phyloP scores from a whole-genome alignment of 2,329 filamentous ascomycete species.

The Cryphonectria nitschkei region DNA sequence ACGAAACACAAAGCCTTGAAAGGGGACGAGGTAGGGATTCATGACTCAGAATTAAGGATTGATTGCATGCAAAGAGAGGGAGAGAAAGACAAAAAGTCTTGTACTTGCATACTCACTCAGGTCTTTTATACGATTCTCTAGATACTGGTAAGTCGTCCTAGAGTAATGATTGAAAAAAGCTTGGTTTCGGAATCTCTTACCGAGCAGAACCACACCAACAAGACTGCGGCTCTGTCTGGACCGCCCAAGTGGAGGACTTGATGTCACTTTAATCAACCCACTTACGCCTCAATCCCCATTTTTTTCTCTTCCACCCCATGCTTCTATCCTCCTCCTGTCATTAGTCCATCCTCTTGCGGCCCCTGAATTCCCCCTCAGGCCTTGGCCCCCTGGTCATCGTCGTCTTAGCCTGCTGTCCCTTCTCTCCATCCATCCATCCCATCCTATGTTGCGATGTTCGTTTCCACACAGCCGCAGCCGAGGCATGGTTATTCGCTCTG shows the following conservation, averaged over 20 bases:
- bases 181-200: not conserved
- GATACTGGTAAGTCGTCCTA: not conserved
- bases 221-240: conserved; percentile 23
- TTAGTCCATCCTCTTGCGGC: conserved; percentile 12
- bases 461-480: conserved; percentile 17
- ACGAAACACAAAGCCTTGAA: not conserved
- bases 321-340: conserved; percentile 8
- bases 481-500: conserved; percentile 17
- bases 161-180: not conserved
- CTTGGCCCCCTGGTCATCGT: conserved; percentile 2
- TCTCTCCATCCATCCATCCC: conserved; percentile 15
- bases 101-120: not conserved
- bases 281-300: conserved; percentile 8
- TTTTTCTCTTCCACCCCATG: not conserved
- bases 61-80: no score
- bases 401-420: not conserved
- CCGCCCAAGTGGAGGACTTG: conserved; percentile 18
- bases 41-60: no score
- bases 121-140: not conserved
- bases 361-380: conserved; percentile 19
- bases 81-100: not conserved
- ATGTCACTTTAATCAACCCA: conserved; percentile 27
- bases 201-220: not conserved
- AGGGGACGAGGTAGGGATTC: no score
- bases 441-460: conserved; percentile 4